A percentile compares a stretch with the other conserved stretches of the same genome.
Evolutionary conservation across 257 asterid genomes (phyloP).

Genomic region (Penstemon davidsonii): DNA sequence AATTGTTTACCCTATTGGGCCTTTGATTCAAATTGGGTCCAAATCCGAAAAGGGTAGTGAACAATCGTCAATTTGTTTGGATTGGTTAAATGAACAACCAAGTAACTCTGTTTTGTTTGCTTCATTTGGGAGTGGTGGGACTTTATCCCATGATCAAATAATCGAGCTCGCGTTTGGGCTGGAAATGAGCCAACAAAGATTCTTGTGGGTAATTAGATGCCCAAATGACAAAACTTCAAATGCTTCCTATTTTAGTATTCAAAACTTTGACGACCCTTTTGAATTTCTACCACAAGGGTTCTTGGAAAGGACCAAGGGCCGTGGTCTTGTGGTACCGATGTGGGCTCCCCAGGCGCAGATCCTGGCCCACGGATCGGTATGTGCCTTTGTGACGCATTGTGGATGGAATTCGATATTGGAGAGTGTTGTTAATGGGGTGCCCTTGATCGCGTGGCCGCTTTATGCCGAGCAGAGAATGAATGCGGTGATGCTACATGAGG

Average conservation of each 20-base stretch:
- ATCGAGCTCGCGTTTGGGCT: slow-evolving; percentile 43
- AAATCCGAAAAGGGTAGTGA: neutral
- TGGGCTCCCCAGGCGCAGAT: slow-evolving; percentile 46
- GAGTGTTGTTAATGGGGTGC: slow-evolving; percentile 36
- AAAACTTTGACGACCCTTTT: slow-evolving; percentile 24
- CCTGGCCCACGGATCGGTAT: slow-evolving; percentile 29
- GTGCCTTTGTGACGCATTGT: slow-evolving; percentile 40
- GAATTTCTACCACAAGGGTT: slow-evolving; percentile 39
- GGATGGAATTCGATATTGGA: slow-evolving; percentile 48
- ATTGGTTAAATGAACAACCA: slow-evolving; percentile 60
- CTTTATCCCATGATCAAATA: slow-evolving; percentile 39
- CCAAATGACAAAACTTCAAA: slow-evolving; percentile 22
- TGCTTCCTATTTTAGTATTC: slow-evolving; percentile 23
- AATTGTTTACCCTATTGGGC: slow-evolving; percentile 54
- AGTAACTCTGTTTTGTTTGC: slow-evolving; percentile 45
- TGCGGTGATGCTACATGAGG: slow-evolving; percentile 39
- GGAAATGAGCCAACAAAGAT: slow-evolving; percentile 41
- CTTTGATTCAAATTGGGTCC: slow-evolving; percentile 35
- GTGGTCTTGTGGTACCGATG: slow-evolving; percentile 32
- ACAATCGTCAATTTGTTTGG: slow-evolving; percentile 22
- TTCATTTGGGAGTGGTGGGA: slow-evolving; percentile 62
- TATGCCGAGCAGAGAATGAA: slow-evolving; percentile 62
- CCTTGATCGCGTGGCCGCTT: slow-evolving; percentile 58
- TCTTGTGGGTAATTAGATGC: slow-evolving; percentile 44
- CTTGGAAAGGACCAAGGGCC: slow-evolving; percentile 32